phyloP scores from a whole-genome alignment of 305 asterid genomes.

The Solanum hybrid region DNA sequence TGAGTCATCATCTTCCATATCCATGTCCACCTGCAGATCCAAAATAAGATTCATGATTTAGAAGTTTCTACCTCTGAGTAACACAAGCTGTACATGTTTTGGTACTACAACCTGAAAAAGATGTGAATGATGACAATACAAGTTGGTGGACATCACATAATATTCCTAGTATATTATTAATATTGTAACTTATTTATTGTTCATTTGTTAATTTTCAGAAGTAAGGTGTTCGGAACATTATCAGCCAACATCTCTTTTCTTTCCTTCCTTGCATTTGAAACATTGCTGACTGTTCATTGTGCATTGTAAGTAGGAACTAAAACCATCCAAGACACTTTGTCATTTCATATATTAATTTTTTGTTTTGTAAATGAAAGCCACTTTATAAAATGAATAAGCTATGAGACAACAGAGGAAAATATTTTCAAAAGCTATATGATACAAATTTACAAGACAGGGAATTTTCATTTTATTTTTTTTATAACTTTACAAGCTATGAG shows the following conservation, averaged over 20 bases:
- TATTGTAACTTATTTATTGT: background rate
- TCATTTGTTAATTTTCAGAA: background rate
- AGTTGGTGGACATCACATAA: background rate
- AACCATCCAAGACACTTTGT: background rate
- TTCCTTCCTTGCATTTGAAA: background rate
- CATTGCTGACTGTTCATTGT: background rate
- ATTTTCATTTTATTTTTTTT: too few species aligned
- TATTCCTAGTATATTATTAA: background rate
- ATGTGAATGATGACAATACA: background rate
- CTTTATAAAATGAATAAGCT: background rate
- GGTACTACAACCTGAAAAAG: background rate
- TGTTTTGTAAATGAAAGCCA: background rate
- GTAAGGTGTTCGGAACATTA: background rate
- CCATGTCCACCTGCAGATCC: conserved; percentile 82
- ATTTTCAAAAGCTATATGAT: background rate
- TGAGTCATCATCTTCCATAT: conserved; percentile 62
- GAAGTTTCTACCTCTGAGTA: background rate
- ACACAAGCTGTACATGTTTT: background rate
- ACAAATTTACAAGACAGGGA: background rate
- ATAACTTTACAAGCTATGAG: conserved; percentile 1
- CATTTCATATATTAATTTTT: background rate
- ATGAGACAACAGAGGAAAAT: background rate
- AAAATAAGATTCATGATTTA: background rate
- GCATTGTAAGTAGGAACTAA: background rate
- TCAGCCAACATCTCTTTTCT: background rate